Base-by-base conservation (phyloP, 1,284 basidiomycete species). In the Trametes pubescens region DNA sequence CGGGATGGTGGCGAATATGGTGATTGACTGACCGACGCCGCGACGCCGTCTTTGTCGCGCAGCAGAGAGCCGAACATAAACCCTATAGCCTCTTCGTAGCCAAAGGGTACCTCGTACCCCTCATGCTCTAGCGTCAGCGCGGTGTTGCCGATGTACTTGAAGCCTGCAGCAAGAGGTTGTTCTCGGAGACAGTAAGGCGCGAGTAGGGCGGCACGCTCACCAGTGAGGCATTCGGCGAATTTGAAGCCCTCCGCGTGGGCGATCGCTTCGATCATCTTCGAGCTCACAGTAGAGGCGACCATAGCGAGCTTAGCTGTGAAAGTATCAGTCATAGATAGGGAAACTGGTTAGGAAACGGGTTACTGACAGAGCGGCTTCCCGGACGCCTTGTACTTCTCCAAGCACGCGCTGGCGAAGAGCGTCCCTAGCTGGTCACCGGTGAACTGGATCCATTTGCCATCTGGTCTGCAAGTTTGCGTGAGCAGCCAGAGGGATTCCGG, bases 21-120 rank as follows among this genome's bases (percentile, higher is more conserved):
- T 18, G 4, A n/a, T 11, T 2, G 10, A 56, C 80, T 69, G 67
- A 93, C 91, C 24, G 88, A 86, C 4, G 91, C 90, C 59, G 91
- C 85, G 51, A 95, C 86, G 2, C 93, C 93, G 72, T 95, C 93
- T 72, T 95, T 95, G 73, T 95, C 94, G 35, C 91, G 83, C 66
- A 95, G 86, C 49, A 87, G 80, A 8, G 83, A 78, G 14, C 91
- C 91, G 73, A 93, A 88, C 92, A 94, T 94, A 72, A 86, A 95
- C 1, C 93, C 92, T 60, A 95, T 94, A 0, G 94, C 94, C 75
- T 95, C 93, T 75, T 95, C 93, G 70, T 95, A 95, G 9, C 89
- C 92, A 74, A 95, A 94, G 0, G 85, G 86, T 10, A 93, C 91
- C 29, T 89, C 84, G 71, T 84, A 93, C 0, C 92, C 93, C 53